Evolutionary conservation across 2,329 filamentous ascomycete species (phyloP).

Genomic region (Metarhizium anisopliae): DNA sequence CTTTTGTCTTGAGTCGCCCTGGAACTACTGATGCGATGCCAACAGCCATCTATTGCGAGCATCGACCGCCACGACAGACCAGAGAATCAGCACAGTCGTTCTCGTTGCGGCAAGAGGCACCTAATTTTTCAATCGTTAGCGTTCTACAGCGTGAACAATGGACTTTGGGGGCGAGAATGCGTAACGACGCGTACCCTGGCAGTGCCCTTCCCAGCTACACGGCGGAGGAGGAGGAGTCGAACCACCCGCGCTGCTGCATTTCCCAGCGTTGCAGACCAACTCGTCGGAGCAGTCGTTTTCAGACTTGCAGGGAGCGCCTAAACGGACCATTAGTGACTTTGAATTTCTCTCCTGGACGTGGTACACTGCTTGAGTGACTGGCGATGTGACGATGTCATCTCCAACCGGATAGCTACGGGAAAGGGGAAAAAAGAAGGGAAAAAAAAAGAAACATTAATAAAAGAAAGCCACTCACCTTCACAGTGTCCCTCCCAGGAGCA

Average conservation of each 20-base stretch:
- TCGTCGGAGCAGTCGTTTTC: constrained; percentile 9
- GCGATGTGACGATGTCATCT: too few species aligned
- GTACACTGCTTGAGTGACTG: too few species aligned
- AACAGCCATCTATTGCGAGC: constrained; percentile 3
- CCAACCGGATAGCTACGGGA: too few species aligned
- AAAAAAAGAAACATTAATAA: neutral
- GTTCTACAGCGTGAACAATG: neutral
- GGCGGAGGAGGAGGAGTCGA: neutral
- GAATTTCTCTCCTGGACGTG: too few species aligned
- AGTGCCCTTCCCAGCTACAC: constrained; percentile 7
- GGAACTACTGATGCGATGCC: too few species aligned
- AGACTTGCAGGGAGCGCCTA: too few species aligned
- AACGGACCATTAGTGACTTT: too few species aligned
- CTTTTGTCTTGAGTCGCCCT: too few species aligned
- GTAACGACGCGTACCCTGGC: constrained; percentile 5
- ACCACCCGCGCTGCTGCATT: constrained; percentile 7
- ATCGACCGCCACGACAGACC: constrained; percentile 13
- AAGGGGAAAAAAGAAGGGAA: too few species aligned
- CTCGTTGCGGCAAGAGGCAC: constrained; percentile 12
- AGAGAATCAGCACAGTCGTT: constrained; percentile 16
- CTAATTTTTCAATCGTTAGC: constrained; percentile 5
- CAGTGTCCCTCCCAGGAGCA: constrained; percentile 13
- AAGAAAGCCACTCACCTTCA: constrained; percentile 1
- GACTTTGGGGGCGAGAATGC: neutral
- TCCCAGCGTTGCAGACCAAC: constrained; percentile 10